Percentiles rank a stretch among this genome's conserved stretches.
phyloP scores from a whole-genome alignment of 805 yeast genomes.

The Vanderwaltozyma yarrowii region DNA sequence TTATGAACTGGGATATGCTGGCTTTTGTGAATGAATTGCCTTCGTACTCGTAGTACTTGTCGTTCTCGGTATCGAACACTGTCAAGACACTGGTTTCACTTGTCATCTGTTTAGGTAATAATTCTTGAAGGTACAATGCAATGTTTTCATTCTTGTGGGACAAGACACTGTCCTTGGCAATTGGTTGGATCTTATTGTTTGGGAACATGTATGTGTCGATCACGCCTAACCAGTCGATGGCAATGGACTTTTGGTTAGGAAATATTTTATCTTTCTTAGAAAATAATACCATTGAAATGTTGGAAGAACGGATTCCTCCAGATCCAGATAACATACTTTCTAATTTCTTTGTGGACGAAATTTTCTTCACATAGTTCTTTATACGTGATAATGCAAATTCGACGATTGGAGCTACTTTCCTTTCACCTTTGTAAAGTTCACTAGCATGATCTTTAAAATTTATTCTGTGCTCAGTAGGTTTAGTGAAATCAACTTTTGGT shows the following conservation, averaged over 20 bases:
- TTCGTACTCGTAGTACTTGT: conserved; percentile 11
- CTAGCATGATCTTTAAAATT: conserved; percentile 33
- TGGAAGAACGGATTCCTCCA: conserved; percentile 10
- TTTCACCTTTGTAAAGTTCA: conserved; percentile 52
- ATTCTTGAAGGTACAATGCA: conserved; percentile 8
- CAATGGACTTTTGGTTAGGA: conserved; percentile 52
- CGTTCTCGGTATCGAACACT: conserved; percentile 14
- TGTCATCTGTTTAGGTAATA: conserved; percentile 7
- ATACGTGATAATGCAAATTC: conserved; percentile 47
- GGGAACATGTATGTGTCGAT: conserved; percentile 39
- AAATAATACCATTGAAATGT: conserved; percentile 37
- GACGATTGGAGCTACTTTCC: conserved; percentile 45
- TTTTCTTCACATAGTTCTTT: conserved; percentile 53
- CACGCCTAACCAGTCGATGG: conserved; percentile 53
- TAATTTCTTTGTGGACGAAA: conserved; percentile 30
- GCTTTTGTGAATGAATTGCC: conserved; percentile 16
- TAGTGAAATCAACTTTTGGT: conserved; percentile 41
- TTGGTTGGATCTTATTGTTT: conserved; percentile 17
- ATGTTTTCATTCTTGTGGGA: conserved; percentile 17
- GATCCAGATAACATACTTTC: conserved; percentile 2
- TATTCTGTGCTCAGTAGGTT: conserved; percentile 10
- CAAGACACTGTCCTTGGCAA: conserved; percentile 2
- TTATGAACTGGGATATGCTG: conserved; percentile 17
- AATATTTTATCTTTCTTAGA: conserved; percentile 40
- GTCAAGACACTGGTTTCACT: conserved; percentile 14